Percentiles rank a stretch among this genome's conserved stretches.
phyloP scores from a whole-genome alignment of 2,329 filamentous ascomycete genomes.

The Eutypella sp. region DNA sequence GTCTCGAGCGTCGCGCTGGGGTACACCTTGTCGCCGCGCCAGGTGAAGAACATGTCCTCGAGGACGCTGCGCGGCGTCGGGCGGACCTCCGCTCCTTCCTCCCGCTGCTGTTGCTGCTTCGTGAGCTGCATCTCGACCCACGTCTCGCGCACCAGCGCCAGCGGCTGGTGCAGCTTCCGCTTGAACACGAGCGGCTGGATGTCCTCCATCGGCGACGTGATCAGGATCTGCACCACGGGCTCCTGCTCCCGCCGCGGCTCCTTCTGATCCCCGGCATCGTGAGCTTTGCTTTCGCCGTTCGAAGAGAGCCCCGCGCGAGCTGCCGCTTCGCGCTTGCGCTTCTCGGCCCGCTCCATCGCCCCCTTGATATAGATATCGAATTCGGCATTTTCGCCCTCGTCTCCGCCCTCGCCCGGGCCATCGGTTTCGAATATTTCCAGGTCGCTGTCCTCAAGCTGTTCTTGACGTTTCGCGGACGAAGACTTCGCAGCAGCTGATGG shows the following conservation, averaged over 20 bases:
- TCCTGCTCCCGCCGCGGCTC: too few species aligned
- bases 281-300: too few species aligned
- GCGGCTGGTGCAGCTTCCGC: conserved; percentile 60
- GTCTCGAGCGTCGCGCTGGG: conserved; percentile 68
- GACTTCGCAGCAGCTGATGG: background rate
- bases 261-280: too few species aligned
- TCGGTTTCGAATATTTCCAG: too few species aligned
- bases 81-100: too few species aligned
- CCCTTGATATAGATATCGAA: conserved; percentile 41
- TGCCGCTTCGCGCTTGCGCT: conserved; percentile 18
- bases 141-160: conserved; percentile 61
- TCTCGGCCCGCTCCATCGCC: conserved; percentile 32
- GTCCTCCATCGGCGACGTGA: conserved; percentile 61
- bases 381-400: conserved; percentile 33
- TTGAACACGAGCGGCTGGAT: conserved; percentile 58
- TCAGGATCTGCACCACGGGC: conserved; percentile 56
- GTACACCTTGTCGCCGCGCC: conserved; percentile 68
- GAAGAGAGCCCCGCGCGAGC: too few species aligned
- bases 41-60: conserved; percentile 68
- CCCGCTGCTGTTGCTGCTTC: too few species aligned
- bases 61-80: conserved; percentile 35
- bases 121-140: conserved; percentile 65
- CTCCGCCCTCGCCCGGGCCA: conserved; percentile 16
- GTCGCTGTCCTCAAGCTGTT: conserved; percentile 4
- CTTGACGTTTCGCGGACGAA: background rate